Base-by-base conservation (phyloP, 768 basidiomycete species). In the Collybiopsis luxurians region DNA sequence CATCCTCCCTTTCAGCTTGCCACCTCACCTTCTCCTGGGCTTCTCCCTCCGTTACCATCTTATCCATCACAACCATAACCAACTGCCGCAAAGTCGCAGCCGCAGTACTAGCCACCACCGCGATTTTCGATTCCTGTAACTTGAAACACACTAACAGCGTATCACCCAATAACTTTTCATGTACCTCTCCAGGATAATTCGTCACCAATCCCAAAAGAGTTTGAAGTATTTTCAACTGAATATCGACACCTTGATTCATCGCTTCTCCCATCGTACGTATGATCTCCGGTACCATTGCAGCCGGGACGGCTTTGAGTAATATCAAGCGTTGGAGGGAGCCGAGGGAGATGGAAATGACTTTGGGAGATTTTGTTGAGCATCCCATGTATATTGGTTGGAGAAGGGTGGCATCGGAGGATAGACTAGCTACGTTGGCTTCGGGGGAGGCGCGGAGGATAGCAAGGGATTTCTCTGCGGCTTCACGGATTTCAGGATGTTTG, bases 1-100 rank as follows among this genome's bases (percentile, higher is more conserved):
- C 63, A 19, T 74, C 61, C 11, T 72, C 63, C 6, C 69, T 62
- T 26, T 42, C 53, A 4, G 67, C 27, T 9, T 34, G 28, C 34
- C 19, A 9, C 0, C 13, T 49, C 27, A 72, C 67, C 19, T 72
- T 60, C 28, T 71, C 67, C 6, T 51, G 59, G 21, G 78, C 80
- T 15, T 69, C 69, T 4, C 75, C 90, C 66, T 95, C 92, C 17
- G 83, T 79, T 1, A 87, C 83, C 70, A 98, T 90, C 67, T 96
- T 95, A 73, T 99, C 97, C 43, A 98, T 91, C 17, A 98, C 87
- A 62, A 98, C 92, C 95, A 99, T 98, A 44, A 98, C 92, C 1
- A 98, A 79, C 67, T 98, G 96, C 2, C 95, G 87, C 3, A 98
- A 81, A 0, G 95, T 98, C 0, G 97, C 97, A 2, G 95, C 95